Evolutionary conservation across 2,329 filamentous ascomycete genomes (phyloP), one percentile per base, ranked within the genome.

Genomic region (Curvularia sp.): DNA sequence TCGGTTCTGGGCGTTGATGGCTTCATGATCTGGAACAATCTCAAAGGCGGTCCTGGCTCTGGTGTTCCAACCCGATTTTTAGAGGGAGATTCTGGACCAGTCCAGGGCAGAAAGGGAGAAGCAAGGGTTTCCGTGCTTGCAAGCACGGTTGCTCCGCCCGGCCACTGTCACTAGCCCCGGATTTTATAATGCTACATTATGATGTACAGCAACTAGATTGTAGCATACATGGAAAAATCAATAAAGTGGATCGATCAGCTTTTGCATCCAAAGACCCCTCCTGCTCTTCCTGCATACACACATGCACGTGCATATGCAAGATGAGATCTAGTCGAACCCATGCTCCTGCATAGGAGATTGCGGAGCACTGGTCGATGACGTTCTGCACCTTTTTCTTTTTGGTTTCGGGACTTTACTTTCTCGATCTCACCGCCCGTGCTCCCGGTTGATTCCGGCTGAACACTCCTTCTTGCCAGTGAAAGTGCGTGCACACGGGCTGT

Each of bases 401-500:
- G 10, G 43, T 49, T 41, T 43, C 49, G 52, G 30, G 15, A 45
- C 19, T 25, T 52, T 32, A 39, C 25, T 42, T 48, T 27, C 39
- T 45, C 32, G 42, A 42, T 25, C 36, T 32, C 34, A 51, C 15
- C 32, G 43, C 21, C 49, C 30, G 27, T 42, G 39, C 42, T 6
- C 18, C 45, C 55, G 55, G 55, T 28, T 39, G 50, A 57, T 48
- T 43, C 53, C 55, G 55, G 50, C 55, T 57, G 55, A 54, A 49
- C 55, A 36, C 55, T 43, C 30, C 10, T 28, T 28, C 19, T 50
- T 54, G 18, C 6, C 28, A 28, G 32, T n/a, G n/a, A n/a, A n/a
- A n/a, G n/a, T 13, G 7, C 23, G 13, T 15, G 23, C 15, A 45
- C 25, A 28, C 42, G 39, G 39, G 23, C 39, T 42, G 21, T n/a